Evolutionary conservation across 2,329 filamentous ascomycete species (phyloP), one percentile per base, ranked within the genome.

Genomic region (Fusarium abutilonis): DNA sequence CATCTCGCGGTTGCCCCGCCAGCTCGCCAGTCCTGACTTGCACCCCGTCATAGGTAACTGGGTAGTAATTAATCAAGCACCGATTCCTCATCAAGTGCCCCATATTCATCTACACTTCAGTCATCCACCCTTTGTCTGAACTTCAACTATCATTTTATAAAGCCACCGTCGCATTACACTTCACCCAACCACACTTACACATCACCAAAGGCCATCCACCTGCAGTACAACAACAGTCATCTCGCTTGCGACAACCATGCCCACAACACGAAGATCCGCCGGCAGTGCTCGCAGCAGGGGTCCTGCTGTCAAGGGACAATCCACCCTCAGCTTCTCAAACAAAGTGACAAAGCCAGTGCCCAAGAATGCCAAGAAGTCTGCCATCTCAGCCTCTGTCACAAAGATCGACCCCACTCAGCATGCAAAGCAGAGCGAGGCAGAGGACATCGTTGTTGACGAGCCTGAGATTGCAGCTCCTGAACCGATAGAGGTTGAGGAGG

Each of bases 1-100:
- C 63, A 41, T 76, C 75, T 81, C 80, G 80, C 77, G 41, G 83
- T 85, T 85, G 82, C 81, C 82, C 80, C 77, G 82, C 78, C 82
- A 84, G 19, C 19, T 19, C 19, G 19, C 19, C 19, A 19, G 79
- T 76, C 40, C 56, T 63, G 52, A 41, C 52, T 52, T 49, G 35
- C 29, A 60, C 65, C 52, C 52, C 69, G 66, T 70, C 67, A 70
- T 70, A 29, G 34, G n/a, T 32, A 21, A 21, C 36, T 14, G 11
- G 14, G 8, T 42, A 7, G 31, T 17, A 17, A 34, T 47, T 40
- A 44, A 48, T 35, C 36, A 19, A 26, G 49, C 26, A 29, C 52
- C 21, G 40, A 53, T 34, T 4, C 43, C 63, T 43, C 59, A 51
- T 60, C 34, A 52, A 45, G 23, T 21, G 17, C 28, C 42, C 43